Evolutionary conservation across 305 asterid genomes (phyloP).

Genomic region (Nicotiana rustica): DNA sequence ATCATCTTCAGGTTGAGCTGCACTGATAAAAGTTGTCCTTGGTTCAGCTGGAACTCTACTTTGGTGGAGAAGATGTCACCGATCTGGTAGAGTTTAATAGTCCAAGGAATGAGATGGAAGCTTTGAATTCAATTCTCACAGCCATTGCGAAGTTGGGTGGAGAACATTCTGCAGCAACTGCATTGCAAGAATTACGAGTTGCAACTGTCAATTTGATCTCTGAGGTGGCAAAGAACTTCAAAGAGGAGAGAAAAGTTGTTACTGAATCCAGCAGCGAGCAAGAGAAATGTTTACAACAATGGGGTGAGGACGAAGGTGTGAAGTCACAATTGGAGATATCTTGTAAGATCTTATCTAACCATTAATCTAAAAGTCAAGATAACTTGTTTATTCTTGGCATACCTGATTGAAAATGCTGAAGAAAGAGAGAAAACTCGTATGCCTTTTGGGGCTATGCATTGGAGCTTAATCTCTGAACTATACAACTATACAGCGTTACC

Average conservation of each 20-base stretch:
- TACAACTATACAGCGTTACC: conserved; percentile 16
- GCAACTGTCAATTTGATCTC: conserved; percentile 55
- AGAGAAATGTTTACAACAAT: conserved; percentile 66
- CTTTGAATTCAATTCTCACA: conserved; percentile 66
- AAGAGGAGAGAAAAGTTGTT: conserved; percentile 55
- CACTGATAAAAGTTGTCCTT: conserved; percentile 26
- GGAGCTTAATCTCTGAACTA: conserved; percentile 23
- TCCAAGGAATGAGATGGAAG: conserved; percentile 89
- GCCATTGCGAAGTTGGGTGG: conserved; percentile 49
- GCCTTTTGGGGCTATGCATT: background rate
- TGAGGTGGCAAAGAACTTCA: conserved; percentile 55
- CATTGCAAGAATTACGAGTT: conserved; percentile 50
- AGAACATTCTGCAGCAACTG: conserved; percentile 38
- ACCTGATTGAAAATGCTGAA: background rate
- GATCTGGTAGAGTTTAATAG: conserved; percentile 52
- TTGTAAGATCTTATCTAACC: conserved; percentile 53
- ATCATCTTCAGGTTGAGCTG: background rate
- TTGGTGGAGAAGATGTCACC: conserved; percentile 53
- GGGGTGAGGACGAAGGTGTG: conserved; percentile 76
- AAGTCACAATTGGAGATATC: conserved; percentile 69
- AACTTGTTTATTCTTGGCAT: conserved; percentile 21
- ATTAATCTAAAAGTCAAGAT: background rate
- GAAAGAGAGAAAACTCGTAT: background rate
- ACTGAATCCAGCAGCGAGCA: conserved; percentile 49
- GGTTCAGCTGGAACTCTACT: conserved; percentile 86